These are phyloP conservation scores for Ceratocystis huliohia DNA, from an alignment of 2,329 filamentous ascomycete genomes.

Conservation along the genomic window DNA sequence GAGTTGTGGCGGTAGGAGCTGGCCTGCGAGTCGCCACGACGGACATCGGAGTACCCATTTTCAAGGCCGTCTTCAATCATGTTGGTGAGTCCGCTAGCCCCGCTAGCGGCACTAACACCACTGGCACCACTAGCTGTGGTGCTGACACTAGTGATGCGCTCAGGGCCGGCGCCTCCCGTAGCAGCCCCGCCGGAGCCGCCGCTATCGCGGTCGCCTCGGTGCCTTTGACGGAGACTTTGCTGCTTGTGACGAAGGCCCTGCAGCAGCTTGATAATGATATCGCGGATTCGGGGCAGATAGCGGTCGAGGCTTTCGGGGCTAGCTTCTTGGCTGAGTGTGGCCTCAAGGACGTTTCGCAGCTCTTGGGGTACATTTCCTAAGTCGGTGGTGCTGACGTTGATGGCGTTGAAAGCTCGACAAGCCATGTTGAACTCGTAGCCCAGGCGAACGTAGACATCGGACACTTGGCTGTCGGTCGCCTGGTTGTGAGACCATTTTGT, in stretches of 20 bases:
- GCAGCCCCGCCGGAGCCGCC: conserved; percentile 11
- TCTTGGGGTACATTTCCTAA: conserved; percentile 90
- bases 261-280: conserved; percentile 95
- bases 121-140: conserved; percentile 44
- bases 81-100: conserved; percentile 43
- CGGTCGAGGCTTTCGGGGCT: conserved; percentile 86
- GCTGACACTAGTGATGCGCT: conserved; percentile 45
- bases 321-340: conserved; percentile 91
- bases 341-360: conserved; percentile 79
- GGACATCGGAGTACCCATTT: conserved; percentile 32
- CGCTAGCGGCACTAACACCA: conserved; percentile 45
- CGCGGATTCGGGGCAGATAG: conserved; percentile 84
- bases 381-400: conserved; percentile 89
- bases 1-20: conserved; percentile 39
- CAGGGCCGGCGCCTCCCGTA: conserved; percentile 28
- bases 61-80: conserved; percentile 49
- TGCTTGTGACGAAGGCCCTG: conserved; percentile 97
- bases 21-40: conserved; percentile 27
- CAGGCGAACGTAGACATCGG: conserved; percentile 91
- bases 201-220: conserved; percentile 44
- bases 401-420: conserved; percentile 89
- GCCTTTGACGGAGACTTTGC: conserved; percentile 62
- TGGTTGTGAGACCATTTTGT: conserved; percentile 93
- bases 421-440: conserved; percentile 99
- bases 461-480: conserved; percentile 88